Evolutionary conservation across 140 eudicot genomes (phyloP), one percentile per base, ranked within the genome.

Genomic region (Erigeron philadelphicus): DNA sequence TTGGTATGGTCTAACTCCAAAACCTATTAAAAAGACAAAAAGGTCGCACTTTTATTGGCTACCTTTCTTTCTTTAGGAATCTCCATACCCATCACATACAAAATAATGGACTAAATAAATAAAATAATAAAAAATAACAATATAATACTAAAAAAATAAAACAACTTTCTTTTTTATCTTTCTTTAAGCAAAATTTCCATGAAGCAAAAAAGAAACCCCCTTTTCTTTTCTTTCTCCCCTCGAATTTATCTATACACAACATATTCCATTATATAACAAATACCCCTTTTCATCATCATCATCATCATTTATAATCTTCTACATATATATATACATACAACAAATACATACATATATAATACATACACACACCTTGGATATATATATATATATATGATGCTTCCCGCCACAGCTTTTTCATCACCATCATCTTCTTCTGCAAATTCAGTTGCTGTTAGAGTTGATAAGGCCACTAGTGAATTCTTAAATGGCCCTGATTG

Each of bases 391-490:
- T 21, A 9, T 23, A 58, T 9, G 82, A 88, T 86, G 96, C 73
- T 89, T 76, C 82, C 94, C 59, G 81, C 96, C 77, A 42, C 86
- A 53, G 70, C 82, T 21, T 77, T 77, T 16, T 65, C 87, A 66
- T 84, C 95, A 1, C 66, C 90, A 43, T 82, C 95, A 2, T 69
- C 87, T 3, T 55, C 96, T 0, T 81, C 95, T 13, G 56, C 88
- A 13, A 71, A 79, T 71, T 83, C 96, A 50, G 96, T 84, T 74
- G 76, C 82, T 41, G 85, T 84, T 68, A 77, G 90, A 48, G 99
- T 93, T 11, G 95, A 93, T 60, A 93, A 93, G 80, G 97, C 99
- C 25, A 93, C 99, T 48, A 93, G 99, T 83, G 95, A 93, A 58
- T 88, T 89, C 72, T 80, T 93, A 15, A 90, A 78, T 66, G 97